phyloP scores from a whole-genome alignment of 2,329 filamentous ascomycete species.

The Exophiala alcalophila region DNA sequence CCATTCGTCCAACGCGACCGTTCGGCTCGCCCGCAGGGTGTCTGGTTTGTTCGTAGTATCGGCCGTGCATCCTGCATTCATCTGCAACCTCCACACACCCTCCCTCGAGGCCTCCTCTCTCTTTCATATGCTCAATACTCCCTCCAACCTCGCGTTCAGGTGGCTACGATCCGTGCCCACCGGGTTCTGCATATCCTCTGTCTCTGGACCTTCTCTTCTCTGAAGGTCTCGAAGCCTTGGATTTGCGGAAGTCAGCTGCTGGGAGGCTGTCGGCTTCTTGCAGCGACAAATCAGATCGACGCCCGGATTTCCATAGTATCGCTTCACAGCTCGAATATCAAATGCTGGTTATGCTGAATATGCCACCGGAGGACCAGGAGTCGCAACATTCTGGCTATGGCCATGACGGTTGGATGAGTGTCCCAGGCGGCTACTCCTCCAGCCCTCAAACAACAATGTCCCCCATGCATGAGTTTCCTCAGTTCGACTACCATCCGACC shows the following conservation, averaged over 20 bases:
- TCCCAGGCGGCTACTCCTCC: constrained; percentile 41
- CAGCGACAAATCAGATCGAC: constrained; percentile 15
- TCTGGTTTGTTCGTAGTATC: constrained; percentile 9
- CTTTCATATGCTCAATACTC: constrained; percentile 24
- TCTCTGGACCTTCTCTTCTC: constrained; percentile 3
- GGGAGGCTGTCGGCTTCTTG: constrained; percentile 23
- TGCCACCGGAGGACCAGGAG: constrained; percentile 47
- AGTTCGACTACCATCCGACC: constrained; percentile 61
- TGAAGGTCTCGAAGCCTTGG: constrained; percentile 9
- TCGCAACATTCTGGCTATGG: constrained; percentile 45
- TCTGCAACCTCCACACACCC: constrained; percentile 19
- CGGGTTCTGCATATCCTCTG: constrained; percentile 3
- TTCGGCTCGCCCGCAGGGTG: constrained; percentile 11
- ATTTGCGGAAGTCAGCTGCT: constrained; percentile 9
- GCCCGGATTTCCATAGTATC: constrained; percentile 5
- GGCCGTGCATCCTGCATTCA: constrained; percentile 11
- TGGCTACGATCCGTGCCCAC: constrained; percentile 3
- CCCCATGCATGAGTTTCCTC: constrained; percentile 68
- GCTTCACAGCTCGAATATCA: constrained; percentile 16
- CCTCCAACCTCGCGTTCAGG: constrained; percentile 14
- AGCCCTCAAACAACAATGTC: constrained; percentile 49
- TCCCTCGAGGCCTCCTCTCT: constrained; percentile 12
- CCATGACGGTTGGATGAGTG: constrained; percentile 46
- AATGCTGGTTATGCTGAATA: constrained; percentile 35
- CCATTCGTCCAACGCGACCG: constrained; percentile 13